phyloP scores from a whole-genome alignment of 2,329 filamentous ascomycete species.

The Incumbomyces delicatus region DNA sequence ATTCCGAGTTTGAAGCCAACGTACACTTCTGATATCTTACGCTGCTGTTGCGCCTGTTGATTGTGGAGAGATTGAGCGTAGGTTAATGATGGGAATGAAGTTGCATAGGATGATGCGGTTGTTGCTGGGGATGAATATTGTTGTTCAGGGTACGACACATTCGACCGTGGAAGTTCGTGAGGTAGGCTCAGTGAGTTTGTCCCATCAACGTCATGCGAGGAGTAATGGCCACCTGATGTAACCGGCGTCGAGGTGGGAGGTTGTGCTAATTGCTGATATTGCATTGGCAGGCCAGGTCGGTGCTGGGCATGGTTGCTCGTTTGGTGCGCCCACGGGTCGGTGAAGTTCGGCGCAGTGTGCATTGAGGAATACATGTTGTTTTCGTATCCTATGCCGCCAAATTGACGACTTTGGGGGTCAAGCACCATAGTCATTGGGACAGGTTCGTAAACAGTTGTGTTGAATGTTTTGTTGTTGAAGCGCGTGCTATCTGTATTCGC shows the following conservation, averaged over 20 bases:
- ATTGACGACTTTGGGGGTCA: slow-evolving; percentile 76
- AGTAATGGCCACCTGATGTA: slow-evolving; percentile 57
- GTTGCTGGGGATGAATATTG: slow-evolving; percentile 62
- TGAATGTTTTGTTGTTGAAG: neutral
- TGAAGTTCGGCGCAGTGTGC: slow-evolving; percentile 60
- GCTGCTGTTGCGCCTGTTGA: slow-evolving; percentile 47
- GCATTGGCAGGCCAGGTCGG: slow-evolving; percentile 56
- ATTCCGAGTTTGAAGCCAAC: slow-evolving; percentile 49
- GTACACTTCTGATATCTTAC: slow-evolving; percentile 80
- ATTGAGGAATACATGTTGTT: slow-evolving; percentile 57
- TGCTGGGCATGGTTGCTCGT: slow-evolving; percentile 44
- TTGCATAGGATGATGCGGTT: slow-evolving; percentile 57
- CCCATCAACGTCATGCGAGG: slow-evolving; percentile 52
- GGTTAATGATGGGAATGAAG: slow-evolving; percentile 65
- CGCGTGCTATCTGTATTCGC: neutral
- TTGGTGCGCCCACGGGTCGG: slow-evolving; percentile 73
- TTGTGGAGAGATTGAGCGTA: slow-evolving; percentile 59
- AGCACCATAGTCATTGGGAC: slow-evolving; percentile 81
- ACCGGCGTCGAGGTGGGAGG: slow-evolving; percentile 65
- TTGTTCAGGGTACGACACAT: slow-evolving; percentile 52
- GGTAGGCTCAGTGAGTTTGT: slow-evolving; percentile 58
- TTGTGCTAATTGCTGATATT: slow-evolving; percentile 54
- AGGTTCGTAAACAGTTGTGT: slow-evolving; percentile 4
- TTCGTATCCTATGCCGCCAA: slow-evolving; percentile 67
- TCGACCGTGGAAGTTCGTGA: slow-evolving; percentile 69